phyloP scores from a whole-genome alignment of 192 early-diverging fungal species.

The Entophlyctis luteolus region DNA sequence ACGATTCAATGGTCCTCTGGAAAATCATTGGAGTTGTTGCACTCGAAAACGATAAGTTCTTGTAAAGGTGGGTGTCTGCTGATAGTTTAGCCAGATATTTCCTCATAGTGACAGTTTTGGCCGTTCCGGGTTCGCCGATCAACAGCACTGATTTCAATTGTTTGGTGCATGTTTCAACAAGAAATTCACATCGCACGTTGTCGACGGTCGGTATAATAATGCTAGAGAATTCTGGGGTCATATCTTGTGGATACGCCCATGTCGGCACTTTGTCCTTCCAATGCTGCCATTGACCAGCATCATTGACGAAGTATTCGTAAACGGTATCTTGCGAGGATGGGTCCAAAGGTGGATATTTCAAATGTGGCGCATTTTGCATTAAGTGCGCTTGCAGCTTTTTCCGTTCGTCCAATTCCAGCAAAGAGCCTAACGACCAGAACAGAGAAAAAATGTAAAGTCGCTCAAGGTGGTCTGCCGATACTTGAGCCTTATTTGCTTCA shows the following conservation, averaged over 20 bases:
- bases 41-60: conserved; percentile 58
- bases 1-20: conserved; percentile 61
- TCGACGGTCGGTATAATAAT: conserved; percentile 66
- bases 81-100: conserved; percentile 61
- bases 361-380: conserved; percentile 42
- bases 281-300: conserved; percentile 57
- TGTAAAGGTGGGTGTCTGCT: conserved; percentile 57
- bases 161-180: conserved; percentile 56
- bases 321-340: conserved; percentile 51
- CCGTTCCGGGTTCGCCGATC: conserved; percentile 63
- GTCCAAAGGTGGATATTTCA: conserved; percentile 57
- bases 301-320: conserved; percentile 60
- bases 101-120: conserved; percentile 58
- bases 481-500: conserved; percentile 52
- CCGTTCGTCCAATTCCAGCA: conserved; percentile 62
- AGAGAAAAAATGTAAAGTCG: conserved; percentile 56
- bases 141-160: conserved; percentile 56
- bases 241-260: conserved; percentile 56
- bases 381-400: conserved; percentile 53
- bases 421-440: conserved; percentile 56
- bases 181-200: conserved; percentile 59
- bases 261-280: conserved; percentile 54
- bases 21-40: conserved; percentile 65
- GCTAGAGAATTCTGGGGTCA: conserved; percentile 59
- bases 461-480: conserved; percentile 50